phyloP scores from a whole-genome alignment of 2,329 filamentous ascomycete genomes.

The Xylogone sp. region DNA sequence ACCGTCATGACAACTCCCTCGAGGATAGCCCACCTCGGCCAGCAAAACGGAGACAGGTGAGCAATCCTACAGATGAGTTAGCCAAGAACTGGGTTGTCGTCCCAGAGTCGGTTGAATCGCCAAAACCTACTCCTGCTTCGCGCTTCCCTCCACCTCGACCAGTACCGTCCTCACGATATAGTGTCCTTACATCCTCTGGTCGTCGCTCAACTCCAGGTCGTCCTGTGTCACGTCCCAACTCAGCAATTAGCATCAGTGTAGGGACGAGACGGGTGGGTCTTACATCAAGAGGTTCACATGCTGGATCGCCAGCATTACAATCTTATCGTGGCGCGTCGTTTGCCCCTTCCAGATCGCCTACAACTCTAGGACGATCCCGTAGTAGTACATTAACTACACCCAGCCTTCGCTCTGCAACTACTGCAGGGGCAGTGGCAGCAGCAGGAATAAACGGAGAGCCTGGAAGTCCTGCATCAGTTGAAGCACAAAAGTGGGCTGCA shows the following conservation, averaged over 20 bases:
- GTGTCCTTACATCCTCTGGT: constrained; percentile 20
- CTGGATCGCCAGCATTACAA: constrained; percentile 39
- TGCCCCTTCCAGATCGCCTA: constrained; percentile 44
- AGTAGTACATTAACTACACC: background rate
- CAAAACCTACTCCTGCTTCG: constrained; percentile 1
- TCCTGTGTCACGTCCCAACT: constrained; percentile 20
- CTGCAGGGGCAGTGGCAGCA: background rate
- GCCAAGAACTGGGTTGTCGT: constrained; percentile 71
- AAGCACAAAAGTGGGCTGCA: constrained; percentile 73
- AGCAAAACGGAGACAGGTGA: constrained; percentile 45
- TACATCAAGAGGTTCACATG: constrained; percentile 41
- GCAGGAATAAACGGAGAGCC: constrained; percentile 2
- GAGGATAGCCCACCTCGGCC: constrained; percentile 35
- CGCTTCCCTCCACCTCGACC: constrained; percentile 7
- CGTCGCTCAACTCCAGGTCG: constrained; percentile 6
- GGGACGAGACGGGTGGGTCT: constrained; percentile 17
- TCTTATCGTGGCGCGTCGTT: constrained; percentile 48
- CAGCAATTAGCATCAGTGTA: constrained; percentile 2
- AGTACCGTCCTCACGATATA: constrained; percentile 15
- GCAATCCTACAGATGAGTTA: constrained; percentile 49
- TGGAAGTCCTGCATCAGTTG: constrained; percentile 41
- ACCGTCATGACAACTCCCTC: constrained; percentile 24
- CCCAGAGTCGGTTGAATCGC: constrained; percentile 9
- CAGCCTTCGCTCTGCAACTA: background rate
- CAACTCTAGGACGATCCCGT: background rate